Base-by-base conservation (phyloP, 805 yeast genomes). In the Metschnikowia chrysomelidarum region DNA sequence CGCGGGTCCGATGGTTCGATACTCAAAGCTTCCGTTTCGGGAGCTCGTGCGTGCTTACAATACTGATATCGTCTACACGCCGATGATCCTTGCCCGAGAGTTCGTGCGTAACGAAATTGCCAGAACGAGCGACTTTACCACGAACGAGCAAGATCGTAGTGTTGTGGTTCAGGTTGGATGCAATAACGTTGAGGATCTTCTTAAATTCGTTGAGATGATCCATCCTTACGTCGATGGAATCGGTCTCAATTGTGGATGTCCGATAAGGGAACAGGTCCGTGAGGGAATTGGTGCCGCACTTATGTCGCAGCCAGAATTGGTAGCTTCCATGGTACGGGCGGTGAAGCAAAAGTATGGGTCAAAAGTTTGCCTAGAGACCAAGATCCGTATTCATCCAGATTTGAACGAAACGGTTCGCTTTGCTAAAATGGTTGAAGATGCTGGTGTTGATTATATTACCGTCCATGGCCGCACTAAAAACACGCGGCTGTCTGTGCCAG, bases 241-340 rank as follows among this genome's bases (percentile, higher is more conserved):
- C 26, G 97, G 98, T 0, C 71, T 93, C 39, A 93, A 93, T 66
- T 93, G 98, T 60, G 98, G 98, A 0, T 93, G 98, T 62, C 98
- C 98, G 1, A 88, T 93, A 33, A 83, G 82, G 44, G 98, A 91
- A 46, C 98, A 93, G 58, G 85, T 87, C 10, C 71, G 95, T 27
- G 96, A 88, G 57, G 98, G 98, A 16, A 89, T 93, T 11, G 98
- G 98, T 4, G 96, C 97, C 2, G 97, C 97, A 0, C 69, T 93
- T 38, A 89, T 93, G 86, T 69, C 80, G 18, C 80, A 85, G 44
- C 84, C 89, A 2, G 88, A 86, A 23, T 64, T 80, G 32, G 93
- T 93, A 4, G 76, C 89, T 1, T 69, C 73, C 3, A 85, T 93
- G 96, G 95, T 93, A 5, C 62, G 69, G 27, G 87, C 88, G 1